Conservation (phyloP, 192 early-diverging fungal species). For the Umbelopsis isabellina region DNA sequence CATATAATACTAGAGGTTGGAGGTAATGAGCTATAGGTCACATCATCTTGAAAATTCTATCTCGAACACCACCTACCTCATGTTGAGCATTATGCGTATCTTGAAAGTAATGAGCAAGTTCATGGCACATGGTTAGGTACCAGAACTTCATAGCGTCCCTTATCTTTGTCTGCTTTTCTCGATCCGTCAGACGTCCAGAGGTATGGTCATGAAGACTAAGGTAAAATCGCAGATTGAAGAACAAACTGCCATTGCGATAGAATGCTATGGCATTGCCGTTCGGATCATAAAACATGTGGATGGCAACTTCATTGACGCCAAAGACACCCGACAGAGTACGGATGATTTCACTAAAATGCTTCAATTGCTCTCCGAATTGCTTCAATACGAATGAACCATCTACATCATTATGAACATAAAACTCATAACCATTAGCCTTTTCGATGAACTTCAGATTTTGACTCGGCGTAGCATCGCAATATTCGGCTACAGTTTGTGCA, state of each 20-base stretch:
- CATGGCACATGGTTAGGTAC: conserved; percentile 86
- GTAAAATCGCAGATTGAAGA: conserved; percentile 85
- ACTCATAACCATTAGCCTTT: conserved; percentile 39
- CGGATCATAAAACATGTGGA: conserved; percentile 82
- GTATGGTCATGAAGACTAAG: conserved; percentile 63
- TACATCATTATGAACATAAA: conserved; percentile 36
- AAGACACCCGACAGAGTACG: conserved; percentile 62
- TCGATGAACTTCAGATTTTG: conserved; percentile 49
- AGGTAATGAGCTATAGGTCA: neutral
- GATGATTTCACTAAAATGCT: conserved; percentile 47
- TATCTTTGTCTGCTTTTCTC: conserved; percentile 28
- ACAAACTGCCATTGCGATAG: conserved; percentile 73
- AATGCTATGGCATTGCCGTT: conserved; percentile 78
- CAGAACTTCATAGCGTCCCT: conserved; percentile 69
- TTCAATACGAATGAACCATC: conserved; percentile 43
- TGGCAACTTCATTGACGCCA: conserved; percentile 49
- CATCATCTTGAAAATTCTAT: neutral
- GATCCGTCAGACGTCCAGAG: conserved; percentile 18
- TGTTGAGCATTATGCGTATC: conserved; percentile 69
- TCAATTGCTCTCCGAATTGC: conserved; percentile 39
- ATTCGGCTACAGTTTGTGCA: conserved; percentile 39
- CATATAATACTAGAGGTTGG: conserved; percentile 64
- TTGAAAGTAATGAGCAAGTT: conserved; percentile 81
- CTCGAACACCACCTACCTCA: conserved; percentile 50
- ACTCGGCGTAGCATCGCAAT: conserved; percentile 58